A percentile compares a stretch with the other conserved stretches of the same genome.
phyloP scores from a whole-genome alignment of 306 rosid species.

The Fagus sylvatica region DNA sequence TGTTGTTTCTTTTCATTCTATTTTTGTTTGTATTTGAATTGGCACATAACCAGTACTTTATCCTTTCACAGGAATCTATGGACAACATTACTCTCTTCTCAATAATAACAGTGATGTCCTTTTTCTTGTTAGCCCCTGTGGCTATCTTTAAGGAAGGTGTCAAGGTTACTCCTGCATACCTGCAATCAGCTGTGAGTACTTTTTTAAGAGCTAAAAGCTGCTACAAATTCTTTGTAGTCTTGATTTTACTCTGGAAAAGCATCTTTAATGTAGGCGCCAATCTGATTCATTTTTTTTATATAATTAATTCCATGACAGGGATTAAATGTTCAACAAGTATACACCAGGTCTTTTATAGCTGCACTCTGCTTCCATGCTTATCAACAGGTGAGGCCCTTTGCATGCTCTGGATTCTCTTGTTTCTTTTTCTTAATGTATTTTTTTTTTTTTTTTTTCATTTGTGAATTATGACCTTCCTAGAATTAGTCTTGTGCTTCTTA shows the following conservation, averaged over 20 bases:
- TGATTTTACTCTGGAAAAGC: slow-evolving; percentile 20
- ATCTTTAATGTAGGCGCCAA: not conserved
- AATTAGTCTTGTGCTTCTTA: not conserved
- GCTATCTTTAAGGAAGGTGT: slow-evolving; percentile 75
- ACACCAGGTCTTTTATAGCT: slow-evolving; percentile 72
- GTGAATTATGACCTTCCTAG: not conserved
- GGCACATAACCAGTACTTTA: slow-evolving; percentile 24
- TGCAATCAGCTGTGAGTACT: slow-evolving; percentile 75
- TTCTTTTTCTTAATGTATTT: not conserved
- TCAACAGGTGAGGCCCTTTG: slow-evolving; percentile 69
- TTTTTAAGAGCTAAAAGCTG: slow-evolving; percentile 16
- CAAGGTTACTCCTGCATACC: slow-evolving; percentile 73
- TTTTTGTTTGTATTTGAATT: slow-evolving; percentile 2
- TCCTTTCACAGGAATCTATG: slow-evolving; percentile 66
- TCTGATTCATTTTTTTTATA: slow-evolving; percentile 15
- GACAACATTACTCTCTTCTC: slow-evolving; percentile 98
- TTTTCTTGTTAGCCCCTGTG: slow-evolving; percentile 71
- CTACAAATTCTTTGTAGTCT: slow-evolving; percentile 1
- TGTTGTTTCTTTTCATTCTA: not conserved
- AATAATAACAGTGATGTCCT: slow-evolving; percentile 86
- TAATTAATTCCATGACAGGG: slow-evolving; percentile 54
- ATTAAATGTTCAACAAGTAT: slow-evolving; percentile 62
- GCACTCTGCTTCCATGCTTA: slow-evolving; percentile 96
- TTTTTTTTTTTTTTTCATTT: not conserved
- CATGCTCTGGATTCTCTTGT: slow-evolving; percentile 18